These are phyloP conservation scores for Globisporangium ultimum DNA, from an alignment of 352 stramenopile genomes.

Conservation along the genomic window DNA sequence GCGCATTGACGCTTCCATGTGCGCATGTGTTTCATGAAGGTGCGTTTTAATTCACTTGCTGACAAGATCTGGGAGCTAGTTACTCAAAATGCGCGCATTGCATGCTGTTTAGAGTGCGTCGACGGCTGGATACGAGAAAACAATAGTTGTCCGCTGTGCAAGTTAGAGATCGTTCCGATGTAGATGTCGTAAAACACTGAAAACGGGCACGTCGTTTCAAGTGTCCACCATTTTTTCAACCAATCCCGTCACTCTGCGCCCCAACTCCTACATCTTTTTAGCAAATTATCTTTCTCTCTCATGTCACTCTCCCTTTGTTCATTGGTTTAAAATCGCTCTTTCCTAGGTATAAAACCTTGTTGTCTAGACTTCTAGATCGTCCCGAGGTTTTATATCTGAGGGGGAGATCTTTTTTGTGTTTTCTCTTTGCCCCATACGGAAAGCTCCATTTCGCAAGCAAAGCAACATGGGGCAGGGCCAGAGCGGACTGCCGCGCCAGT, in stretches of 20 bases:
- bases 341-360: too few species aligned
- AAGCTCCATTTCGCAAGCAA: not conserved
- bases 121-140: constrained; percentile 70
- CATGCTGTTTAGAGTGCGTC: constrained; percentile 48
- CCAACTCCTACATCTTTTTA: too few species aligned
- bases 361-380: too few species aligned
- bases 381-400: too few species aligned
- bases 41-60: constrained; percentile 13
- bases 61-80: not conserved
- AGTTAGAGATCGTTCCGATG: constrained; percentile 48
- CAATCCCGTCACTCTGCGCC: too few species aligned
- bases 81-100: not conserved
- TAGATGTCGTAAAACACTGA: constrained; percentile 1
- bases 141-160: constrained; percentile 77
- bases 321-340: too few species aligned
- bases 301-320: too few species aligned
- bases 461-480: constrained; percentile 79
- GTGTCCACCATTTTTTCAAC: too few species aligned
- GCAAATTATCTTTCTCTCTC: too few species aligned
- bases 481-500: constrained; percentile 78
- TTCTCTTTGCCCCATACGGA: not conserved
- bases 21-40: constrained; percentile 78
- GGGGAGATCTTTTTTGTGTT: too few species aligned
- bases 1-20: constrained; percentile 63
- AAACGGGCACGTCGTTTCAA: too few species aligned